Base-by-base conservation (phyloP, 2,329 filamentous ascomycete genomes). In the Fusarium musae region DNA sequence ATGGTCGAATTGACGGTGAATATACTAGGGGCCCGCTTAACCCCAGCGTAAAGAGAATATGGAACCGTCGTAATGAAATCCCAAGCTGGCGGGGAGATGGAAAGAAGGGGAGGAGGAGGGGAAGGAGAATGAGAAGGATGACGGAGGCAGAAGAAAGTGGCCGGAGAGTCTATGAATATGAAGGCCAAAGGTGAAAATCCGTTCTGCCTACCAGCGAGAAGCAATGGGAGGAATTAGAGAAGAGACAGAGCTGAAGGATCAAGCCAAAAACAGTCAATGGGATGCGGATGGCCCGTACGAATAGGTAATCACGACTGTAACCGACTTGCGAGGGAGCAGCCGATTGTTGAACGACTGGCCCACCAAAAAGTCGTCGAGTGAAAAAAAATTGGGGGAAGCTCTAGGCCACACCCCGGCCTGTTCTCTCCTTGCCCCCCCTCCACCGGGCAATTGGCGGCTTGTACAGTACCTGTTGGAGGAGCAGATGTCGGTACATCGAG, bases 301-400 rank as follows among this genome's bases (percentile, higher is more conserved):
- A 74, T 74, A 74, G 75, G 77, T 78, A 78, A 77, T 77, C 64
- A 77, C 77, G 68, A 75, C 69, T 78, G 72, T 74, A 76, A 57
- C 72, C 74, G 63, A 70, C 75, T 63, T 63, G 56, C 73, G 76
- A 79, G 73, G 75, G 76, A 73, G 65, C 61, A 72, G 62, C 78
- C 74, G 79, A 81, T 81, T 81, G 80, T 82, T 82, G 80, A 82
- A 82, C 79, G 46, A 74, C 59, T 30, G 79, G 73, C 79, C 80
- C 80, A 82, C 80, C 76, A 78, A 73, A 78, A 78, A 77, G 72
- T 70, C 77, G 75, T 75, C 76, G 69, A 76, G 68, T 63, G 74
- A 77, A 75, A 76, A 80, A 80, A 79, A 79, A 79, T 77, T 80
- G 79, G 80, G 80, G 80, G 80, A 78, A 71, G 72, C 73, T 77